Evolutionary conservation across 495 filamentous ascomycete species (phyloP), one percentile per base, ranked within the genome.

Genomic region (Penicillium mononematosum): DNA sequence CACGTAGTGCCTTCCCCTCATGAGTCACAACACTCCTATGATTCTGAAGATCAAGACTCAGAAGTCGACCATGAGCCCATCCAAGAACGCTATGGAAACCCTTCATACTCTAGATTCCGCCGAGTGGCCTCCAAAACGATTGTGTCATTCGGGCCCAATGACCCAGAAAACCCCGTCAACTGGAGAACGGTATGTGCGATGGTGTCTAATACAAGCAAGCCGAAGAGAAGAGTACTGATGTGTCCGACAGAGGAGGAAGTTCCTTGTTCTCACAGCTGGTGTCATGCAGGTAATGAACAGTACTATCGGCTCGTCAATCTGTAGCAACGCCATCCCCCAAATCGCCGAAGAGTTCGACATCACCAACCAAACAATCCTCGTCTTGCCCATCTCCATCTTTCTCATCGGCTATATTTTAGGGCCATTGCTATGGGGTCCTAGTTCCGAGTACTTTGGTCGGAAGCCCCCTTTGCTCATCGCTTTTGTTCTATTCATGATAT

Each of bases 311-410:
- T 87, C 83, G 29, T 79, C 85, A 0, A 70, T 92, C 16, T 85
- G 88, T 2, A 83, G 83, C 54, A 86, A 83, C 61, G 82, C 83
- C 41, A 83, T 82, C 41, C 76, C 75, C 5, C 80, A 76, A 47
- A 87, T 89, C 17, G 70, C 78, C 0, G 59, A 70, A 8, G 77
- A 86, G 53, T 91, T 85, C 72, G 54, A 78, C 50, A 71, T 90
- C 50, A 78, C 76, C 3, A 79, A 82, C 36, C 64, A 85, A 43
- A 70, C 73, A 43, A 74, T 81, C 17, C 74, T 85, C 11, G 84
- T 89, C n/a, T 77, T 92, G 3, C 89, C 89, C 1, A 88, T 88
- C 10, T 90, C 88, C 0, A 82, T 89, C 6, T 92, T 83, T 55
- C 74, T 91, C 0, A 76, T 90, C 31, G 89, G 87, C 24, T 89